A percentile compares a stretch with the other conserved stretches of the same genome.
These are phyloP conservation scores for Microascus cirrosus DNA, from an alignment of 2,329 filamentous ascomycete species.

Conservation along the genomic window DNA sequence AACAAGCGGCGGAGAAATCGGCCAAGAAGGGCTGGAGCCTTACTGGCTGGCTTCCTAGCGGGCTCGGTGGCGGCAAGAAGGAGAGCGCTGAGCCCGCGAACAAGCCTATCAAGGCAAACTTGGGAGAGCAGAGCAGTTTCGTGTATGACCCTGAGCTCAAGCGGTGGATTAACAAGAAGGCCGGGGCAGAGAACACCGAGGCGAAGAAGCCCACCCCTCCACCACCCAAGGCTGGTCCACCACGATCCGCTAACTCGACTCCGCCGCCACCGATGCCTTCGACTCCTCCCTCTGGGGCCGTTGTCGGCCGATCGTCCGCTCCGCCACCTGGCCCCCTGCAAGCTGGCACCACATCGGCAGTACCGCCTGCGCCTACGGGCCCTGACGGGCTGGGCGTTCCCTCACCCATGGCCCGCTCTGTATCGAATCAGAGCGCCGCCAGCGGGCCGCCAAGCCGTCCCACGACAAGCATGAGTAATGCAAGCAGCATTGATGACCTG, in stretches of 20 bases:
- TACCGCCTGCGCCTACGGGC: constrained; percentile 12
- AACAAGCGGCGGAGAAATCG: constrained; percentile 39
- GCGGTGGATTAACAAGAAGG: constrained; percentile 97
- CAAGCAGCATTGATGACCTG: constrained; percentile 91
- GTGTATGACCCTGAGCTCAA: constrained; percentile 93
- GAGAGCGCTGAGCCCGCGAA: constrained; percentile 31
- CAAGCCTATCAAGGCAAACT: constrained; percentile 78
- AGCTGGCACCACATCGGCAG: background rate
- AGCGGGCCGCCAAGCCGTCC: constrained; percentile 57
- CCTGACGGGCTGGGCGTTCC: constrained; percentile 9
- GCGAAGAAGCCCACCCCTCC: constrained; percentile 62
- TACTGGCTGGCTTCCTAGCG: constrained; percentile 50
- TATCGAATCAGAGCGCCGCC: constrained; percentile 32
- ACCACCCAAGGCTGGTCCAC: constrained; percentile 48
- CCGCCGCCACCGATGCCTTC: constrained; percentile 30
- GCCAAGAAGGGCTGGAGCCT: constrained; percentile 60
- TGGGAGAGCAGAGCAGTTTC: constrained; percentile 88
- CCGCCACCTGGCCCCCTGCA: constrained; percentile 7
- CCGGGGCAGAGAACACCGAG: constrained; percentile 50
- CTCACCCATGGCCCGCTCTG: constrained; percentile 34
- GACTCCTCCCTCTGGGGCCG: constrained; percentile 14
- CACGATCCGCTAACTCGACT: constrained; percentile 41
- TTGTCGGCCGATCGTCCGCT: constrained; percentile 11
- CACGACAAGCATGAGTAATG: constrained; percentile 73
- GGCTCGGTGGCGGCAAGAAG: constrained; percentile 68